phyloP scores from a whole-genome alignment of 192 early-diverging fungal species.

The Geranomyces variabilis region DNA sequence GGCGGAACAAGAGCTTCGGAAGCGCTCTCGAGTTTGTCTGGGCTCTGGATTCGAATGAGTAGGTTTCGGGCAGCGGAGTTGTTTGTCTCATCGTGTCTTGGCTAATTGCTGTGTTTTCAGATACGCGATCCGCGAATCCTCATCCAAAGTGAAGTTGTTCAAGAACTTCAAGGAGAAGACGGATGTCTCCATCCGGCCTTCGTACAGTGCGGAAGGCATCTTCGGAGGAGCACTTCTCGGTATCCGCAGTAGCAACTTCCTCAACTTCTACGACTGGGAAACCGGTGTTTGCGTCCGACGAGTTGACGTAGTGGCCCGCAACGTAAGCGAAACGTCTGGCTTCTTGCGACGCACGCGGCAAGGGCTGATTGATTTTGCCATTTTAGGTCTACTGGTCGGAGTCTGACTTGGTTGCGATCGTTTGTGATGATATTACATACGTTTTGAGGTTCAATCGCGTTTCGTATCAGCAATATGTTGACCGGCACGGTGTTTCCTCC shows the following conservation, averaged over 20 bases:
- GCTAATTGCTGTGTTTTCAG: constrained; percentile 39
- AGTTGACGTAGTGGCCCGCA: constrained; percentile 88
- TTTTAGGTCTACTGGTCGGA: constrained; percentile 88
- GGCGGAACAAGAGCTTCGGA: constrained; percentile 99
- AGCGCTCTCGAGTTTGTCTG: constrained; percentile 95
- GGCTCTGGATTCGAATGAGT: constrained; percentile 92
- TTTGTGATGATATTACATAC: constrained; percentile 91
- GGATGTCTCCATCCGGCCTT: constrained; percentile 61
- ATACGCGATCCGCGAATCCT: constrained; percentile 94
- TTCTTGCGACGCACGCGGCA: background rate
- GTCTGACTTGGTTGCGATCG: constrained; percentile 88
- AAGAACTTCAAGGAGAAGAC: constrained; percentile 95
- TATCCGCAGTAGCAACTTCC: constrained; percentile 77
- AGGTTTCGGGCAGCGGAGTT: background rate
- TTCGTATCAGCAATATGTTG: constrained; percentile 75
- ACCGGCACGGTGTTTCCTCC: constrained; percentile 63
- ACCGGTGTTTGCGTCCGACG: constrained; percentile 86
- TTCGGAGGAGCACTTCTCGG: constrained; percentile 92
- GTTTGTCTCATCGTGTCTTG: background rate
- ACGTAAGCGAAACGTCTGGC: constrained; percentile 29
- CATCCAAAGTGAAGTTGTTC: constrained; percentile 84
- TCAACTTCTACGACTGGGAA: constrained; percentile 99
- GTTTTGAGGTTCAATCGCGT: constrained; percentile 91
- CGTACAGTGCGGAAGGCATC: constrained; percentile 89
- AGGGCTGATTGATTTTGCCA: constrained; percentile 33